Percentiles rank a stretch among this genome's conserved stretches.
Conservation (phyloP, 2,329 filamentous ascomycete genomes). For the Onygenales sp. region DNA sequence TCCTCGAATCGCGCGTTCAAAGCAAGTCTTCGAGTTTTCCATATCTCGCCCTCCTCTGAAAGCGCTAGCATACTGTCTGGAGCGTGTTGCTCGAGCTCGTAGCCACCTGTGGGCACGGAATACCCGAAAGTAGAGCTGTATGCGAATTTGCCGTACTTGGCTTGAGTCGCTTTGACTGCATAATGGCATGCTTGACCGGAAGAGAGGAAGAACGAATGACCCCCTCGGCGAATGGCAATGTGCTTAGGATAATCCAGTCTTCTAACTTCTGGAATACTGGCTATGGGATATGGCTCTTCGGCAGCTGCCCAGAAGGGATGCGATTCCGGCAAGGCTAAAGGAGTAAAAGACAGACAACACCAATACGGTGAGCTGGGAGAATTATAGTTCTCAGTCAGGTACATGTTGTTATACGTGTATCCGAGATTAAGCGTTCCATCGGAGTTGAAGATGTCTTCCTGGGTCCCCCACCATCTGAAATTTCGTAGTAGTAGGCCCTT, state of each 20-base stretch:
- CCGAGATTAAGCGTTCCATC: slow-evolving; percentile 68
- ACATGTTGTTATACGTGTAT: slow-evolving; percentile 72
- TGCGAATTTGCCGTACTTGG: slow-evolving; percentile 71
- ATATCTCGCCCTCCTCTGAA: slow-evolving; percentile 67
- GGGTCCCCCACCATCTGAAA: slow-evolving; percentile 69
- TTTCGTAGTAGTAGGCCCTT: slow-evolving; percentile 67
- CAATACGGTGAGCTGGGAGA: slow-evolving; percentile 65
- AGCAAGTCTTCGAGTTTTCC: slow-evolving; percentile 65
- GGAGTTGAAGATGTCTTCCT: slow-evolving; percentile 63
- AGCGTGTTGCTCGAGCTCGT: slow-evolving; percentile 67
- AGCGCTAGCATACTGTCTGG: slow-evolving; percentile 67
- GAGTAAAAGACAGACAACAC: slow-evolving; percentile 70
- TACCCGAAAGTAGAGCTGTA: slow-evolving; percentile 70
- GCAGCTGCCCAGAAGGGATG: slow-evolving; percentile 67
- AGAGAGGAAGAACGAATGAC: slow-evolving; percentile 65
- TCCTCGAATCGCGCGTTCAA: slow-evolving; percentile 54
- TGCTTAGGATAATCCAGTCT: slow-evolving; percentile 60
- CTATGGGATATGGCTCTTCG: slow-evolving; percentile 52
- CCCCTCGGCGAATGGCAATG: slow-evolving; percentile 61
- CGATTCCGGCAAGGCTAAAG: slow-evolving; percentile 56
- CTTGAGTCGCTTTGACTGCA: slow-evolving; percentile 70
- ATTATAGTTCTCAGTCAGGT: slow-evolving; percentile 76
- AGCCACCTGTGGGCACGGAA: slow-evolving; percentile 65
- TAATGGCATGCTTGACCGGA: slow-evolving; percentile 76
- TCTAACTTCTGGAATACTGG: slow-evolving; percentile 50